Conservation (phyloP, 768 basidiomycete species). For the Podaxis pistillaris region DNA sequence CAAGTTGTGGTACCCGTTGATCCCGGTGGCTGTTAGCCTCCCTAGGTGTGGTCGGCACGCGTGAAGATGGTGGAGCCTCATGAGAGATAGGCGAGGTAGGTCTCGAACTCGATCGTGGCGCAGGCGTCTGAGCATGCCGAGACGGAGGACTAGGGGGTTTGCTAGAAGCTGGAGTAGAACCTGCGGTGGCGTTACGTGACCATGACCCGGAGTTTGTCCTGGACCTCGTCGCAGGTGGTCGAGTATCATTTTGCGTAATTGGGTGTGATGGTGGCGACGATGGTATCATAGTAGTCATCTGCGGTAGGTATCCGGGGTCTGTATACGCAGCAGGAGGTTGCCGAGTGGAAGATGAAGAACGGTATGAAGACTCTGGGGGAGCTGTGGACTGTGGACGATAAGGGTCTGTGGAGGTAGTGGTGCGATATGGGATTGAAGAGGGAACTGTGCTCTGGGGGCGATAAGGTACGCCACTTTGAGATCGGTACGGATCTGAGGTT, state of each 20-base stretch:
- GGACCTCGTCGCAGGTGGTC: neutral
- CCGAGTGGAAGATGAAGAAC: neutral
- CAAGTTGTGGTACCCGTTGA: neutral
- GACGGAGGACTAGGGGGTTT: slow-evolving; percentile 8
- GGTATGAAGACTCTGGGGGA: slow-evolving; percentile 10
- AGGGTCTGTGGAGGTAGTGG: neutral
- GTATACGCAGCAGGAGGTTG: neutral
- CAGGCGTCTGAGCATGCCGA: slow-evolving; percentile 1
- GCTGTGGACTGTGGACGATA: slow-evolving; percentile 12
- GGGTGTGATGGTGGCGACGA: neutral
- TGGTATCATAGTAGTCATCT: neutral
- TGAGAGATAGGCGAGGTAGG: neutral
- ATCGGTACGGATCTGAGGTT: slow-evolving; percentile 1
- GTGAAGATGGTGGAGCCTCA: slow-evolving; percentile 4
- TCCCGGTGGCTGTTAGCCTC: neutral
- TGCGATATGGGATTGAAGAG: neutral
- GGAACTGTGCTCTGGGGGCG: slow-evolving; percentile 9
- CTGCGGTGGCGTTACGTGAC: slow-evolving; percentile 3
- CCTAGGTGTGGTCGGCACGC: neutral
- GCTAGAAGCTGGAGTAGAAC: neutral
- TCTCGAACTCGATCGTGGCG: neutral
- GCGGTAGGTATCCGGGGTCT: slow-evolving; percentile 1
- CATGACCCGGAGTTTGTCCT: slow-evolving; percentile 13
- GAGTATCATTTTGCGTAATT: neutral
- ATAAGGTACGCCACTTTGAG: slow-evolving; percentile 1